Conservation (phyloP, 768 basidiomycete genomes). For the Xanthoconium stramineum region DNA sequence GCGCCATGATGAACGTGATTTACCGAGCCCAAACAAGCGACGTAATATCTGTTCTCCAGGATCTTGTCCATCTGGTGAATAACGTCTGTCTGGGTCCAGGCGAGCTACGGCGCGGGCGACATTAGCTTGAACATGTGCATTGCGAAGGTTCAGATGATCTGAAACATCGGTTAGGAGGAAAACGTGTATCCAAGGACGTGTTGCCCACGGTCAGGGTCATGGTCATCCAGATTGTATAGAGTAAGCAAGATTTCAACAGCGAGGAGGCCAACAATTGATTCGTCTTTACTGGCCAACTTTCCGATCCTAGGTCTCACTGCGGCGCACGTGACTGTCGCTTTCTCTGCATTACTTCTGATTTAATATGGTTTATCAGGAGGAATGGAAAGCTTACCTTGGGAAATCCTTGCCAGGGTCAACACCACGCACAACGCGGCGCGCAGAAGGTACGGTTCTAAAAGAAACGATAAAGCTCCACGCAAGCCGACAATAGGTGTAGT, state of each 20-base stretch:
- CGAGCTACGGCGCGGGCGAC: constrained; percentile 14
- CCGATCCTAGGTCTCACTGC: constrained; percentile 9
- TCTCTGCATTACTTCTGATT: too few species aligned
- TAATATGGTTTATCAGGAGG: too few species aligned
- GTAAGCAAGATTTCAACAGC: constrained; percentile 18
- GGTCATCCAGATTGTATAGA: constrained; percentile 3
- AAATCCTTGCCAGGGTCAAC: too few species aligned
- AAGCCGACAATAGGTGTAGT: not conserved
- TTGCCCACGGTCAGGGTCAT: not conserved
- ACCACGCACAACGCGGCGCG: too few species aligned
- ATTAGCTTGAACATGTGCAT: constrained; percentile 14
- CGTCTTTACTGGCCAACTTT: constrained; percentile 6
- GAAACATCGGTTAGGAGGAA: not conserved
- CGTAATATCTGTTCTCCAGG: constrained; percentile 3
- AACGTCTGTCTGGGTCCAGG: not conserved
- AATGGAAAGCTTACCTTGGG: too few species aligned
- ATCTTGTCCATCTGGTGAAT: not conserved
- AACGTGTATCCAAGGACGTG: not conserved
- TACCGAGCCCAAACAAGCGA: constrained; percentile 19
- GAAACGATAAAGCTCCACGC: too few species aligned
- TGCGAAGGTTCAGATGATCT: constrained; percentile 12
- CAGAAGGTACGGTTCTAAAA: too few species aligned
- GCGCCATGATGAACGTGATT: not conserved
- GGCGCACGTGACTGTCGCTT: too few species aligned
- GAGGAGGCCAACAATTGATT: constrained; percentile 12